Evolutionary conservation across 2,329 filamentous ascomycete genomes (phyloP).

Genomic region (Neoascochyta sp.): DNA sequence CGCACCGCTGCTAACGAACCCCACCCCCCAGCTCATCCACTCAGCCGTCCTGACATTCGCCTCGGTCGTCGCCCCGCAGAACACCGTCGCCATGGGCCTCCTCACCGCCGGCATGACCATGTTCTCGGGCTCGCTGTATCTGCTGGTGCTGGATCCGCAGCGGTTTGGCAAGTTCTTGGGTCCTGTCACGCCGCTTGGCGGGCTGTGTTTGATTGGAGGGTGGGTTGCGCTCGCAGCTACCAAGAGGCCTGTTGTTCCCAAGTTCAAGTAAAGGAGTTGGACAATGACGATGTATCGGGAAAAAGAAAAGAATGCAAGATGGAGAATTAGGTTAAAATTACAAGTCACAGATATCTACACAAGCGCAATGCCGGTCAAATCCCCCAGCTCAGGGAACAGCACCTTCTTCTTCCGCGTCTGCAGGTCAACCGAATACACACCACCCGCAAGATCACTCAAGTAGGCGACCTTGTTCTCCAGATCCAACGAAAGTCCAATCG

Average conservation of each 20-base stretch:
- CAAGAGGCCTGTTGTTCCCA: conserved; percentile 13
- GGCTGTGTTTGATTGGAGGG: conserved; percentile 61
- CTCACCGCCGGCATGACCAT: conserved; percentile 64
- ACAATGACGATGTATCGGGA: not conserved
- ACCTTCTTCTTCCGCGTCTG: conserved; percentile 4
- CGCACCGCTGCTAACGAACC: no score
- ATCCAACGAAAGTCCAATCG: conserved; percentile 19
- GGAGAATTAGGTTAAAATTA: not conserved
- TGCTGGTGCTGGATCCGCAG: conserved; percentile 59
- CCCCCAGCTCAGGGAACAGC: conserved; percentile 10
- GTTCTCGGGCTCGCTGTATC: conserved; percentile 65
- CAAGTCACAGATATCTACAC: conserved; percentile 2
- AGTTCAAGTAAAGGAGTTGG: conserved; percentile 7
- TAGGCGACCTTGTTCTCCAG: conserved; percentile 5
- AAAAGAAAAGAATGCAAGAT: conserved; percentile 1
- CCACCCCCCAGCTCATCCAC: conserved; percentile 62
- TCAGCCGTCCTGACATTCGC: conserved; percentile 58
- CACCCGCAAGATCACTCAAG: conserved; percentile 20
- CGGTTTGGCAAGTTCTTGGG: conserved; percentile 55
- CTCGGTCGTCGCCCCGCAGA: conserved; percentile 50
- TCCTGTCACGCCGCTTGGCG: conserved; percentile 63
- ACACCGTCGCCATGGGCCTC: conserved; percentile 55
- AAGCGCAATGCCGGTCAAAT: conserved; percentile 13
- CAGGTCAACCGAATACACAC: conserved; percentile 11
- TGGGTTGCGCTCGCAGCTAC: conserved; percentile 53